Percentiles rank a stretch among this genome's conserved stretches.
Evolutionary conservation across 345 rosid species (phyloP).

Genomic region (Lumnitzera littorea): DNA sequence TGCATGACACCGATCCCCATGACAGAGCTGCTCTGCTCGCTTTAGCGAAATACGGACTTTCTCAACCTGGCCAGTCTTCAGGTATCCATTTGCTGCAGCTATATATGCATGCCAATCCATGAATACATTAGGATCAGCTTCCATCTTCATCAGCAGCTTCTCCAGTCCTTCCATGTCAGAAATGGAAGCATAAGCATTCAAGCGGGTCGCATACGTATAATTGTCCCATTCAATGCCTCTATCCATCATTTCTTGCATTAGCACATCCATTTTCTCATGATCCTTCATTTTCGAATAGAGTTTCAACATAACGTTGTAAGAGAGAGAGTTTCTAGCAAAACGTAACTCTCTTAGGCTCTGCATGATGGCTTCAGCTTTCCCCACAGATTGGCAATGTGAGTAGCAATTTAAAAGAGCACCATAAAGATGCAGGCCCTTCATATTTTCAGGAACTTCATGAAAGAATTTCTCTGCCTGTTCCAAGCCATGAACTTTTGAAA

Average conservation of each 20-base stretch:
- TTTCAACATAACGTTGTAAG: constrained; percentile 47
- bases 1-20: constrained; percentile 14
- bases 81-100: constrained; percentile 35
- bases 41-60: constrained; percentile 36
- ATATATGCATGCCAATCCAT: constrained; percentile 44
- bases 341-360: constrained; percentile 29
- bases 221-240: constrained; percentile 23
- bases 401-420: constrained; percentile 40
- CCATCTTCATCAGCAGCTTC: constrained; percentile 37
- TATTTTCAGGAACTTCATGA: constrained; percentile 13
- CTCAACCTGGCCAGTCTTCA: constrained; percentile 38
- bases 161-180: constrained; percentile 47
- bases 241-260: constrained; percentile 52
- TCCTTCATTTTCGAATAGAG: constrained; percentile 33
- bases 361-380: constrained; percentile 32
- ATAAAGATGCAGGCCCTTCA: constrained; percentile 13
- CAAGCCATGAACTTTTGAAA: constrained; percentile 23
- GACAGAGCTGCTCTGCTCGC: constrained; percentile 27
- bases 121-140: constrained; percentile 23
- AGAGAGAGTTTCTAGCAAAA: neutral
- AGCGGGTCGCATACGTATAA: constrained; percentile 30
- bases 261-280: constrained; percentile 28
- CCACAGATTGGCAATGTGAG: constrained; percentile 14
- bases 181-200: constrained; percentile 42
- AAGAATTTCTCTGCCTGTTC: constrained; percentile 31